These are phyloP conservation scores for Peronosclerospora sorghi DNA, from an alignment of 352 stramenopile species.

Conservation along the genomic window DNA sequence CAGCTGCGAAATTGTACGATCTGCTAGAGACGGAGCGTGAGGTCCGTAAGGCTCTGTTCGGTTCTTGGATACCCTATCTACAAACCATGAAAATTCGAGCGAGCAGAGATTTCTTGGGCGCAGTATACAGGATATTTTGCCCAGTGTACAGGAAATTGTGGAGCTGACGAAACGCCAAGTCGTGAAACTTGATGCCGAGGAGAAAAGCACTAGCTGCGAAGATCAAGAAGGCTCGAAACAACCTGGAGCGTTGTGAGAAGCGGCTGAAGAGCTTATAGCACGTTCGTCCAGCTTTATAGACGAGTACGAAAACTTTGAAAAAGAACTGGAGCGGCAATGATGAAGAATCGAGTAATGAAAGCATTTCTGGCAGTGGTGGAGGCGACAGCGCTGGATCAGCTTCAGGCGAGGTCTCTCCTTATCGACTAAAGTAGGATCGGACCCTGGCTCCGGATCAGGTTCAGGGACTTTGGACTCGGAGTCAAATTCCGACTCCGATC, in stretches of 20 bases:
- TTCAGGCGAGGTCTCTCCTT: slow-evolving; percentile 78
- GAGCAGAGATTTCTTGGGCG: slow-evolving; percentile 86
- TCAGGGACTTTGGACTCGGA: slow-evolving; percentile 56
- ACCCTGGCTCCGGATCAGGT: slow-evolving; percentile 22
- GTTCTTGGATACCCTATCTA: slow-evolving; percentile 88
- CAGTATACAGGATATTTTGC: slow-evolving; percentile 64
- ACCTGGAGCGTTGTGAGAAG: slow-evolving; percentile 93
- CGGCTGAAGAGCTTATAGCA: slow-evolving; percentile 87
- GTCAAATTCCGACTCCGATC: slow-evolving; percentile 72
- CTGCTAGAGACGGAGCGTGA: slow-evolving; percentile 87
- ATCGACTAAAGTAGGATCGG: slow-evolving; percentile 56
- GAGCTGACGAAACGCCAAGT: slow-evolving; percentile 81
- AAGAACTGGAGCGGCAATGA: slow-evolving; percentile 91
- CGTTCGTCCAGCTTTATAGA: slow-evolving; percentile 95
- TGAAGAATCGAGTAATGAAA: slow-evolving; percentile 27
- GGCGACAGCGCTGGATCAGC: slow-evolving; percentile 26
- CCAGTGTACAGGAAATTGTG: slow-evolving; percentile 75
- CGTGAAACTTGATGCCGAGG: slow-evolving; percentile 87
- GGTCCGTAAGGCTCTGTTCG: slow-evolving; percentile 72
- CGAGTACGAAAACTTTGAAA: slow-evolving; percentile 96
- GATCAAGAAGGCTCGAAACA: slow-evolving; percentile 91
- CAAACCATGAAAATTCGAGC: slow-evolving; percentile 67
- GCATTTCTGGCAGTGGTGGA: slow-evolving; percentile 22
- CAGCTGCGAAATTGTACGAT: slow-evolving; percentile 86
- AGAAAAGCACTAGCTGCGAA: slow-evolving; percentile 86